phyloP scores from a whole-genome alignment of 1,139 yeast species.

The Lodderomyces theae region DNA sequence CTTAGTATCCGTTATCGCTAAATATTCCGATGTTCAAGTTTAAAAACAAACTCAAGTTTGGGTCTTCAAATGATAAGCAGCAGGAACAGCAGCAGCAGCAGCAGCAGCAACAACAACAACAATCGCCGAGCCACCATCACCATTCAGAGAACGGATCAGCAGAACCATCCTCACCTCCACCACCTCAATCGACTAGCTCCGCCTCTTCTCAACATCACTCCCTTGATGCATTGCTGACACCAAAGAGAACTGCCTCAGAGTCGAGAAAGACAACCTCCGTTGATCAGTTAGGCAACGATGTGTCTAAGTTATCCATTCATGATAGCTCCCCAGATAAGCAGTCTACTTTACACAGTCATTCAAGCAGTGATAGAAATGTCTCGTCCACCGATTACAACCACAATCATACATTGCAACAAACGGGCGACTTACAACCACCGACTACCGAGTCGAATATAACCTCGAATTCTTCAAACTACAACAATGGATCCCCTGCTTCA shows the following conservation, averaged over 20 bases:
- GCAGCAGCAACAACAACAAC: too few species aligned
- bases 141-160: constrained; percentile 4
- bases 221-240: constrained; percentile 9
- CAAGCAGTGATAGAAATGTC: constrained; percentile 3
- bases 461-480: constrained; percentile 8
- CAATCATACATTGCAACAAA: not conserved
- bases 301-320: constrained; percentile 27
- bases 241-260: constrained; percentile 27
- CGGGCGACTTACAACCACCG: constrained; percentile 10
- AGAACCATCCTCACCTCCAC: constrained; percentile 5
- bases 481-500: constrained; percentile 9
- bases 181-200: constrained; percentile 13
- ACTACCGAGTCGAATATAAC: constrained; percentile 8
- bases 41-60: constrained; percentile 48
- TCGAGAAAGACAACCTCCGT: constrained; percentile 27
- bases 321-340: constrained; percentile 11
- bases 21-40: constrained; percentile 36
- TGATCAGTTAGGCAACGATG: constrained; percentile 24
- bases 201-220: constrained; percentile 6
- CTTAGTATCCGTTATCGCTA: too few species aligned
- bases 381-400: not conserved
- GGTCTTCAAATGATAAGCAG: constrained; percentile 24
- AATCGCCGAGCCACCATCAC: not conserved
- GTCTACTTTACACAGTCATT: constrained; percentile 3
- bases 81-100: constrained; percentile 14